Base-by-base conservation (phyloP, 306 rosid genomes). In the Benincasa hispida region DNA sequence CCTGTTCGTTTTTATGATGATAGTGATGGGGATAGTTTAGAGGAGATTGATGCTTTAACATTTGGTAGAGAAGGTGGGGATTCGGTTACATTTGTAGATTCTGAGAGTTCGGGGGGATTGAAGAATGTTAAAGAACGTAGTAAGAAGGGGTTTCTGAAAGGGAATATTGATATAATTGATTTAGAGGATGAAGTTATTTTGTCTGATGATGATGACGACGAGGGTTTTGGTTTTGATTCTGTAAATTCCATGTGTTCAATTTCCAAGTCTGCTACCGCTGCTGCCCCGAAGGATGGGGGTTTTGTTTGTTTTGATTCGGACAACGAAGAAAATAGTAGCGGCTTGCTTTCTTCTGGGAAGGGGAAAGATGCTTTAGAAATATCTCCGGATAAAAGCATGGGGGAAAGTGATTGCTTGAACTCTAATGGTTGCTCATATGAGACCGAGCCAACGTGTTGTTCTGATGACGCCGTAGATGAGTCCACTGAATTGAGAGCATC, bases 161-260 rank as follows among this genome's bases (percentile, higher is more conserved):
- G 8, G 37, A 68, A 27, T 39, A 5, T 9, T 28, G 59, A 27
- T 50, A 18, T 70, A 42, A 73, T 53, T 11, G 77, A 75, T 41
- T 60, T 73, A 37, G 75, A 65, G 18, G 54, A 77, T 21, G 83
- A 72, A 3, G 77, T 34, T n/a, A 62, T 76, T 47, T 24, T 63
- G 39, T 5, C 55, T 24, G 72, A 50, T 61, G 79, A 54, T 13
- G 76, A 65, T 6, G 76, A 53, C 59, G n/a, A n/a, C n/a, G n/a
- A n/a, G n/a, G 79, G 79, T 7, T 60, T 76, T 45, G 79, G 79
- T 4, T 61, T 76, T 47, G 79, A 60, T 45, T 76, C 79, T 27
- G 72, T 47, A 2, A 61, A 76, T 28, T 76, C 79, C 5, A 76
- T 39, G 11, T 58, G 69, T 58, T 76, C 79, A 19, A 19, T 76